These are phyloP conservation scores for Silene uniflora DNA, from an alignment of 148 eudicot genomes.

Conservation along the genomic window DNA sequence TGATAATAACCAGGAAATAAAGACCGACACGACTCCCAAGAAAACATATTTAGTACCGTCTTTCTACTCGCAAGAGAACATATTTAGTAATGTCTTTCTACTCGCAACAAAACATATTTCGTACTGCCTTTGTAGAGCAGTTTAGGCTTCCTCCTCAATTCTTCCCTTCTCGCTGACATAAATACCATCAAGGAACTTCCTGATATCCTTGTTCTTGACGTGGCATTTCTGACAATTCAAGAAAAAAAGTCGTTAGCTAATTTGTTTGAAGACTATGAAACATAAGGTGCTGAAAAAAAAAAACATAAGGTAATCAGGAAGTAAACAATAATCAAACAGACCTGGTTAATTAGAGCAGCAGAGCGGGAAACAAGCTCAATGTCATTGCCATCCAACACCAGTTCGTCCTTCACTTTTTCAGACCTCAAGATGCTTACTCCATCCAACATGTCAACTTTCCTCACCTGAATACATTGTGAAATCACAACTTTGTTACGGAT, in stretches of 20 bases:
- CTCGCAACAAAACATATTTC: too few species aligned
- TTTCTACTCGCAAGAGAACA: too few species aligned
- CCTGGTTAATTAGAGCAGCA: slow-evolving; percentile 58
- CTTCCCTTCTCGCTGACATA: slow-evolving; percentile 51
- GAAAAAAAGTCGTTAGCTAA: background rate
- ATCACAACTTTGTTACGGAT: too few species aligned
- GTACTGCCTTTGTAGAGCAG: background rate
- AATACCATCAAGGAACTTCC: slow-evolving; percentile 54
- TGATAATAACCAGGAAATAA: too few species aligned
- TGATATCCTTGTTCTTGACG: slow-evolving; percentile 56
- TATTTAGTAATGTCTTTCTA: too few species aligned
- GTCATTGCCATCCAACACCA: slow-evolving; percentile 59
- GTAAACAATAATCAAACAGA: too few species aligned
- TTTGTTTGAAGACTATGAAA: background rate
- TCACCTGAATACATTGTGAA: slow-evolving; percentile 31
- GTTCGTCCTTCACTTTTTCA: slow-evolving; percentile 62
- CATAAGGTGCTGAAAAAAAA: too few species aligned
- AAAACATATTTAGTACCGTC: too few species aligned
- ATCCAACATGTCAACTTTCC: slow-evolving; percentile 63
- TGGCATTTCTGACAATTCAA: slow-evolving; percentile 41
- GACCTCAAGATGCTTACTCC: slow-evolving; percentile 51
- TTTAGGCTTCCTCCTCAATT: slow-evolving; percentile 34
- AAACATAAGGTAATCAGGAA: background rate
- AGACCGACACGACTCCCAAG: too few species aligned
- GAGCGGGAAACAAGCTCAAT: slow-evolving; percentile 60